These are phyloP conservation scores for Nakazawaea wyomingensis DNA, from an alignment of 805 yeast species.

Conservation along the genomic window DNA sequence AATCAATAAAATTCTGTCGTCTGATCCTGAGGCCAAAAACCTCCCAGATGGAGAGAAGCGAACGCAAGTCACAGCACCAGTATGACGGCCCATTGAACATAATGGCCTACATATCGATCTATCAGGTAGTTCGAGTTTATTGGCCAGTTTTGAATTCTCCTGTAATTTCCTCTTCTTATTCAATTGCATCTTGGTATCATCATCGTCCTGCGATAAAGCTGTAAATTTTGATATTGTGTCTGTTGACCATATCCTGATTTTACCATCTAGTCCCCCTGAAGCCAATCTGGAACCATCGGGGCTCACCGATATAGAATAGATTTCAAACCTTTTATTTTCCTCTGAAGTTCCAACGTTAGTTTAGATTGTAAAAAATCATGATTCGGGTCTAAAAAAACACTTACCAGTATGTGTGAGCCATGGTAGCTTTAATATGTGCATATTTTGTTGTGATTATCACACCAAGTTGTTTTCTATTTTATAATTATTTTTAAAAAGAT, in stretches of 20 bases:
- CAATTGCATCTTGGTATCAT: background rate
- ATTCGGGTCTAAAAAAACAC: conserved; percentile 13
- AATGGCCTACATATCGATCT: conserved; percentile 48
- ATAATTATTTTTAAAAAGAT: too few species aligned
- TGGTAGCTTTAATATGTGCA: conserved; percentile 65
- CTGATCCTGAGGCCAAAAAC: conserved; percentile 91
- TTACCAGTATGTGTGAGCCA: conserved; percentile 61
- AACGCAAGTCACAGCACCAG: conserved; percentile 94
- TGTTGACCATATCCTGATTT: conserved; percentile 83
- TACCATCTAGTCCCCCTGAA: conserved; percentile 92
- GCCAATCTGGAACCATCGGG: conserved; percentile 83
- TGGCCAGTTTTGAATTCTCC: conserved; percentile 18
- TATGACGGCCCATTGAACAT: conserved; percentile 90
- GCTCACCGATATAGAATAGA: conserved; percentile 76
- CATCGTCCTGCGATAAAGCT: conserved; percentile 15
- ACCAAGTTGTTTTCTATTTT: background rate
- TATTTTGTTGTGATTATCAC: conserved; percentile 18
- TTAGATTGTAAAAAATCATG: background rate
- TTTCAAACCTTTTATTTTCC: conserved; percentile 75
- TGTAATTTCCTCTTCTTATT: conserved; percentile 12
- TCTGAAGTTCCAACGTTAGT: conserved; percentile 34
- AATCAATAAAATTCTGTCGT: conserved; percentile 82
- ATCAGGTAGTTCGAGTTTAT: conserved; percentile 20
- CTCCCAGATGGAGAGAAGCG: conserved; percentile 90
- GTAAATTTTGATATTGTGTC: conserved; percentile 45